These are phyloP conservation scores for Diplodia intermedia DNA, from an alignment of 2,329 filamentous ascomycete genomes.

Conservation along the genomic window DNA sequence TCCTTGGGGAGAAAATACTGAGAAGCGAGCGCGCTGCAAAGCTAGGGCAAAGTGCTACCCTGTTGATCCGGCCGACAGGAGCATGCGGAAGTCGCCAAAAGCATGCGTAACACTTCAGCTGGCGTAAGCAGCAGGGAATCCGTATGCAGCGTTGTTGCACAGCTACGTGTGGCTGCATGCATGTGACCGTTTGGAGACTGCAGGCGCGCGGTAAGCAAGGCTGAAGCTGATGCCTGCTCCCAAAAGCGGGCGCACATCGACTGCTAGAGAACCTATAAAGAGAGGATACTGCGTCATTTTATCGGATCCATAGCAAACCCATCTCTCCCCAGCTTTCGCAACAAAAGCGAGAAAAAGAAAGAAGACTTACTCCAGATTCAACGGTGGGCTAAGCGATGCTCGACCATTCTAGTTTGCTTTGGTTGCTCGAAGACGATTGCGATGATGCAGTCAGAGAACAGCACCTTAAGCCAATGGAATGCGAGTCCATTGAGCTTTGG, in stretches of 20 bases:
- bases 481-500: background rate
- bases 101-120: background rate
- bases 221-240: background rate
- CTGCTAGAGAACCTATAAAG: background rate
- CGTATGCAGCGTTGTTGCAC: too few relatives aligned
- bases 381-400: background rate
- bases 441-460: background rate
- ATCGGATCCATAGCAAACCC: background rate
- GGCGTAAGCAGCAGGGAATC: too few relatives aligned
- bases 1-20: too few relatives aligned
- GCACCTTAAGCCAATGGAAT: accelerated
- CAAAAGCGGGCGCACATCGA: background rate
- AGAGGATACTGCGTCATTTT: background rate
- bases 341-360: background rate
- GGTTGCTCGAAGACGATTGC: background rate
- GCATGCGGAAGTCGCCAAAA: background rate
- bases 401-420: background rate
- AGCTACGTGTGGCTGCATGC: too few relatives aligned
- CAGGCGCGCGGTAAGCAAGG: background rate
- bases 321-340: too few relatives aligned
- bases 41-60: too few relatives aligned
- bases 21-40: too few relatives aligned
- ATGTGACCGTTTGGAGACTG: background rate
- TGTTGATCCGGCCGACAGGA: background rate
- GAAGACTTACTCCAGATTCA: too few relatives aligned